Conservation (phyloP, 2,329 filamentous ascomycete species). For the Incumbomyces delicatus region DNA sequence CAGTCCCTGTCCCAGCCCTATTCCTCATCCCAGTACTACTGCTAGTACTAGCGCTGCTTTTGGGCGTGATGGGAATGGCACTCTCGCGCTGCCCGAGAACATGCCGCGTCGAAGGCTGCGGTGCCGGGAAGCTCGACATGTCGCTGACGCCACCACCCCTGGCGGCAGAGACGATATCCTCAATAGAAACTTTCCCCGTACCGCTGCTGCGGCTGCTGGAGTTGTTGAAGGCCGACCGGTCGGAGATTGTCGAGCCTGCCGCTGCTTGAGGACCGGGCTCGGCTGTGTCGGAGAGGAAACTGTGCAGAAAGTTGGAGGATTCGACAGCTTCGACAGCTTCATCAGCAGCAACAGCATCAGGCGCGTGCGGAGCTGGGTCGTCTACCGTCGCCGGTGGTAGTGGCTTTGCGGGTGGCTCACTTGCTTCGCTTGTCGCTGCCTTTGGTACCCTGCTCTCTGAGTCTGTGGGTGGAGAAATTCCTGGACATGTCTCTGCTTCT, state of each 20-base stretch:
- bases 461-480: too few species aligned
- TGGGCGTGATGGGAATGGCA: constrained; percentile 1
- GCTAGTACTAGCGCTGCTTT: neutral
- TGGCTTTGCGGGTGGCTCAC: too few species aligned
- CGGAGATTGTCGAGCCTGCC: constrained; percentile 1
- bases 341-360: too few species aligned
- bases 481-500: too few species aligned
- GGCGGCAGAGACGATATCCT: constrained; percentile 2
- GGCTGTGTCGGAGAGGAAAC: neutral
- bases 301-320: neutral
- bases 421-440: too few species aligned
- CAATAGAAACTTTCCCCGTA: neutral
- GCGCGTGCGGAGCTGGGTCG: too few species aligned
- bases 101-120: neutral
- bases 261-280: neutral
- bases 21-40: too few species aligned
- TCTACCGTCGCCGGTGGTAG: too few species aligned
- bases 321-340: neutral
- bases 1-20: too few species aligned
- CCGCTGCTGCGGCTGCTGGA: too few species aligned
- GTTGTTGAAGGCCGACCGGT: constrained; percentile 2
- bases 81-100: neutral
- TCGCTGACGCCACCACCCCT: constrained; percentile 4
- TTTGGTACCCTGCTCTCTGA: too few species aligned
- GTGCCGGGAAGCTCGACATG: constrained; percentile 1